A percentile compares a stretch with the other conserved stretches of the same genome.
Evolutionary conservation across 2,329 filamentous ascomycete species (phyloP).

Genomic region (Diaporthe ilicicola): DNA sequence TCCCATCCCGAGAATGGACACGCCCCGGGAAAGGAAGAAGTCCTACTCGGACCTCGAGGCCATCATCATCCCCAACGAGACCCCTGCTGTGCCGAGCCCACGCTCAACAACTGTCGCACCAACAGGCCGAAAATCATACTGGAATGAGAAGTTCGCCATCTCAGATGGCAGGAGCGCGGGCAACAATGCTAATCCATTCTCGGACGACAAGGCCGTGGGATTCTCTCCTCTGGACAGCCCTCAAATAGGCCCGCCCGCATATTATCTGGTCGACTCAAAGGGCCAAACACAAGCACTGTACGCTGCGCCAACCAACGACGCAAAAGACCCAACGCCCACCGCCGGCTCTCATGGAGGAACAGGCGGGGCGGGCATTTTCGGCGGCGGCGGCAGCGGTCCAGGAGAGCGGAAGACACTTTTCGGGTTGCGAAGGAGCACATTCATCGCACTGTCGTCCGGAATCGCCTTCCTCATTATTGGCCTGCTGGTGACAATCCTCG

Average conservation of each 20-base stretch:
- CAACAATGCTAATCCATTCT: conserved; percentile 1
- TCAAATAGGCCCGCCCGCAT: conserved; percentile 20
- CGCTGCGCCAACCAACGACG: conserved; percentile 13
- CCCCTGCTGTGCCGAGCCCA: background rate
- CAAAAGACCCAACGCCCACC: background rate
- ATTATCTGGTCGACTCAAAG: conserved; percentile 29
- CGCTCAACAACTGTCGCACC: background rate
- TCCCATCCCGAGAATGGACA: background rate
- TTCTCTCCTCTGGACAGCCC: conserved; percentile 19
- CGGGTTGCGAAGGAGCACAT: conserved; percentile 26
- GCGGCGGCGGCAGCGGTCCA: background rate
- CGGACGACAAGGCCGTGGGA: background rate
- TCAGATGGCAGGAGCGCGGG: background rate
- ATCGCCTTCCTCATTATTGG: conserved; percentile 21
- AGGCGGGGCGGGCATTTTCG: background rate
- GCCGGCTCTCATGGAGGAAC: background rate
- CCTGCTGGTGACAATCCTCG: conserved; percentile 22
- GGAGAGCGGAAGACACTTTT: conserved; percentile 17
- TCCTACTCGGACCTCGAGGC: conserved; percentile 30
- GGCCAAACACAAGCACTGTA: conserved; percentile 28
- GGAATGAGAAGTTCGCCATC: conserved; percentile 30
- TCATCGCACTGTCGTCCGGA: conserved; percentile 14
- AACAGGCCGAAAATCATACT: conserved; percentile 21
- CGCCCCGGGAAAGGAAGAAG: conserved; percentile 14
- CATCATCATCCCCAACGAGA: background rate